Conservation (phyloP, 2,329 filamentous ascomycete species). For the Periconia macrospinosa region DNA sequence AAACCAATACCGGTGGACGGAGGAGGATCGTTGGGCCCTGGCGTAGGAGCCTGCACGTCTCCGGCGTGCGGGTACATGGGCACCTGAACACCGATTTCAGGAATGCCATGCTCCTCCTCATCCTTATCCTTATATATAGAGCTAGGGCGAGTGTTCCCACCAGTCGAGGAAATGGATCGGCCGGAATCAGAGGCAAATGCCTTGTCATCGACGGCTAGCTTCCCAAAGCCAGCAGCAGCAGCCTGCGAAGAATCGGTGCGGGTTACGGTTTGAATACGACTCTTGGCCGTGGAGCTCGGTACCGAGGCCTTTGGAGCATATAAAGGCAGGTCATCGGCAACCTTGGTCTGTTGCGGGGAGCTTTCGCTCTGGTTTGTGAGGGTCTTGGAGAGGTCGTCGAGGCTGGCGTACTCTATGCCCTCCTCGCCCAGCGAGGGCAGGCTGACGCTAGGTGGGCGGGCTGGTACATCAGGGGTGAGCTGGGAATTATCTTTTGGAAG, state of each 20-base stretch:
- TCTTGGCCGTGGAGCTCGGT: slow-evolving; percentile 77
- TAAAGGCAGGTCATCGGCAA: slow-evolving; percentile 80
- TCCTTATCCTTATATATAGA: slow-evolving; percentile 59
- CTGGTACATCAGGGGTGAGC: slow-evolving; percentile 46
- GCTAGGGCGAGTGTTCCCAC: slow-evolving; percentile 50
- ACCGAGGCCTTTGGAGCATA: slow-evolving; percentile 88
- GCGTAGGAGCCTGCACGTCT: slow-evolving; percentile 93
- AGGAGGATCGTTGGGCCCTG: slow-evolving; percentile 58
- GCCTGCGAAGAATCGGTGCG: slow-evolving; percentile 88
- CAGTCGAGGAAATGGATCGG: slow-evolving; percentile 37
- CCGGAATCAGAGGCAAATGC: slow-evolving; percentile 23
- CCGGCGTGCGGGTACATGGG: slow-evolving; percentile 92
- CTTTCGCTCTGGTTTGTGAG: slow-evolving; percentile 32
- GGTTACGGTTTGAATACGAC: slow-evolving; percentile 80
- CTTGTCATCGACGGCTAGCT: slow-evolving; percentile 44
- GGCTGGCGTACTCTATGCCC: slow-evolving; percentile 80
- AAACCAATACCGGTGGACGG: slow-evolving; percentile 51
- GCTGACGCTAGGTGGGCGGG: slow-evolving; percentile 73
- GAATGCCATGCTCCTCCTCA: slow-evolving; percentile 79
- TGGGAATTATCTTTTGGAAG: slow-evolving; percentile 33
- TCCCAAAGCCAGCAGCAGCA: slow-evolving; percentile 81
- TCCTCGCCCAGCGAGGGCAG: slow-evolving; percentile 88
- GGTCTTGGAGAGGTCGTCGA: slow-evolving; percentile 47
- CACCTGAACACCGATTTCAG: slow-evolving; percentile 87
- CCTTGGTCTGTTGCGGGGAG: slow-evolving; percentile 71